Evolutionary conservation across 805 yeast species (phyloP).

Genomic region (Kazachstania psychrophila): DNA sequence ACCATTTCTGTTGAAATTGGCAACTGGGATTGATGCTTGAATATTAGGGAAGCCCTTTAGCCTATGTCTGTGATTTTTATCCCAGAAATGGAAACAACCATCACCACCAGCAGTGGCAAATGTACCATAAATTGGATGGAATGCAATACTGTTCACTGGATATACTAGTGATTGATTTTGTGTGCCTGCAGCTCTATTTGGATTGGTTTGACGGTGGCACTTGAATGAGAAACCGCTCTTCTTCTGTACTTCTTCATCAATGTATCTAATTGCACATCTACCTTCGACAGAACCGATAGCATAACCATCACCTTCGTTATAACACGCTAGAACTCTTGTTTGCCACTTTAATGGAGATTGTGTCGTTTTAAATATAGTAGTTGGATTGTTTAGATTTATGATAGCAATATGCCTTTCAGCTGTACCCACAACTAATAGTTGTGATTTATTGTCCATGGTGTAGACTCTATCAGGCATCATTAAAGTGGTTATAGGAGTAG

Average conservation of each 20-base stretch:
- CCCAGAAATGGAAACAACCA: constrained; percentile 93
- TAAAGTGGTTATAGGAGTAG: constrained; percentile 71
- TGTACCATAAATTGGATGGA: constrained; percentile 87
- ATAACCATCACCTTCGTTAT: constrained; percentile 85
- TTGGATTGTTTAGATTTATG: constrained; percentile 76
- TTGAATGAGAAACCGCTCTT: constrained; percentile 79
- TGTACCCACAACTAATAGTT: constrained; percentile 82
- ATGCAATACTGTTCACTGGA: constrained; percentile 68
- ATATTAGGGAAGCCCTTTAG: constrained; percentile 69
- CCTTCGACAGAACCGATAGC: constrained; percentile 94
- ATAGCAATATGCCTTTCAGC: constrained; percentile 79
- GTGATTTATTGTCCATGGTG: constrained; percentile 74
- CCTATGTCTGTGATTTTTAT: constrained; percentile 82
- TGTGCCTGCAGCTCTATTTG: constrained; percentile 39
- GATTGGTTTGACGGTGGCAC: constrained; percentile 67
- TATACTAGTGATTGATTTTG: constrained; percentile 58
- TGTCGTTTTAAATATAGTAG: constrained; percentile 61
- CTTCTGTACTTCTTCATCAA: constrained; percentile 70
- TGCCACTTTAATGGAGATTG: constrained; percentile 83
- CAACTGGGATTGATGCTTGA: constrained; percentile 59
- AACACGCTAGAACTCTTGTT: constrained; percentile 74
- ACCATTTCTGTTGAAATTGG: constrained; percentile 78
- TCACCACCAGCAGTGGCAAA: constrained; percentile 92
- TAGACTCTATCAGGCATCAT: constrained; percentile 85
- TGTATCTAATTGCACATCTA: constrained; percentile 87